Base-by-base conservation (phyloP, 768 basidiomycete species). In the Rhodotorula diobovata region DNA sequence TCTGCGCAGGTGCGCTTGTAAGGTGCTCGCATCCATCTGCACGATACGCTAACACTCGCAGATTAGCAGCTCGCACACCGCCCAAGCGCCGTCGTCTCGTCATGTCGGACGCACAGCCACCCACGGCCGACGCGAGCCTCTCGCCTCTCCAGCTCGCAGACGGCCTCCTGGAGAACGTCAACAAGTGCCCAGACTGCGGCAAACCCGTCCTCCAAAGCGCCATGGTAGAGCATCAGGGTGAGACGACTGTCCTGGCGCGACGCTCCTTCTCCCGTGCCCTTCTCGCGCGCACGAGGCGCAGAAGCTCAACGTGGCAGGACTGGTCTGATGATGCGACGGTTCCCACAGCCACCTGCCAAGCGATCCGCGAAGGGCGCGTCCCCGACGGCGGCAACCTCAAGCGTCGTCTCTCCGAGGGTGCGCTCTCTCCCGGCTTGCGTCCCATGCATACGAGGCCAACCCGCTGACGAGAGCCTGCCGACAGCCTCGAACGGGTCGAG, bases 161-260 rank as follows among this genome's bases (percentile, higher is more conserved):
- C 5, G 88, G 90, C 1, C 39, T 25, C 7, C 60, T 67, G 67
- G 80, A 89, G 20, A 85, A 85, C 41, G 79, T 87, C 48, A 86
- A 89, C 66, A 87, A 85, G 65, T 97, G 94, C 81, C 85, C 82
- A 57, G 88, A 92, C 51, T 97, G 94, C 80, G 83, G 82, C 54
- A 94, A 93, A 80, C 89, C 90, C 0, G 82, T 93, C 16, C 83
- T 95, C 39, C 85, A 87, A 67, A 91, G 88, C 76, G 88, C 87
- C 37, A 83, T 89, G 63, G 81, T 81, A 16, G 90, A 93, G 46
- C 94, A 97, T 79, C 81, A 86, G 71, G 85, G 93, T 94, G 76
- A 74, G 84, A 81, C 39, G 35, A 7, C 46, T 5, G 35, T 48
- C 1, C 37, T 57, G 14, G 45, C 28, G 5, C 8, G 14, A 7